A percentile compares a stretch with the other conserved stretches of the same genome.
Conservation (phyloP, 2,329 filamentous ascomycete genomes). For the Fusarium sp. region DNA sequence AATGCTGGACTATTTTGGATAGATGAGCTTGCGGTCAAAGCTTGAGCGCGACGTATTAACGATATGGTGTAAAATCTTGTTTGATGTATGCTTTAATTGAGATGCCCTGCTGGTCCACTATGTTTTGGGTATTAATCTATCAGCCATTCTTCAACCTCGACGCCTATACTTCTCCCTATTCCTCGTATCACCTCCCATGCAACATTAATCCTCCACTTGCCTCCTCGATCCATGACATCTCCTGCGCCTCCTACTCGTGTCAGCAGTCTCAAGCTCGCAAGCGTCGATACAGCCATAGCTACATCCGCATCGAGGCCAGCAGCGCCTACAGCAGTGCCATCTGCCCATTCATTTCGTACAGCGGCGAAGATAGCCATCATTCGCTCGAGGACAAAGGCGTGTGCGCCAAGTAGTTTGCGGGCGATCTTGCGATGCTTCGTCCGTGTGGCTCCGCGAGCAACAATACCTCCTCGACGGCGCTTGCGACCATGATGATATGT, state of each 20-base stretch:
- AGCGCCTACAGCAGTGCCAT: slow-evolving; percentile 44
- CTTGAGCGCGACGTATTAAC: slow-evolving; percentile 19
- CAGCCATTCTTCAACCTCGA: slow-evolving; percentile 84
- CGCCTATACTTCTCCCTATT: slow-evolving; percentile 77
- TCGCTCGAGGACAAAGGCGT: slow-evolving; percentile 81
- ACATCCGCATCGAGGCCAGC: slow-evolving; percentile 65
- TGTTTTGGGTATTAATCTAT: slow-evolving; percentile 63
- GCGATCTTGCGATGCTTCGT: slow-evolving; percentile 77
- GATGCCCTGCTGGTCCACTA: not conserved
- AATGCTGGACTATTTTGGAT: slow-evolving; percentile 28
- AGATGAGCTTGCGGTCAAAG: slow-evolving; percentile 30
- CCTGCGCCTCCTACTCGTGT: slow-evolving; percentile 71
- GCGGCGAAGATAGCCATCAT: slow-evolving; percentile 82
- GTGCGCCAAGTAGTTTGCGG: slow-evolving; percentile 79
- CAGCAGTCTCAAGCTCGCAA: slow-evolving; percentile 77
- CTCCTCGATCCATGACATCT: slow-evolving; percentile 75
- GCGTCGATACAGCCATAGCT: slow-evolving; percentile 75
- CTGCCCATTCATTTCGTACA: slow-evolving; percentile 68
- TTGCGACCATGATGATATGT: slow-evolving; percentile 70
- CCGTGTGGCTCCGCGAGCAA: slow-evolving; percentile 49
- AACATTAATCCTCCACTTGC: slow-evolving; percentile 82
- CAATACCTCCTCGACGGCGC: slow-evolving; percentile 61
- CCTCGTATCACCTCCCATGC: slow-evolving; percentile 80
- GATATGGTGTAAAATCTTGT: slow-evolving; percentile 1
- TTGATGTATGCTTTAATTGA: not conserved